Conservation (phyloP, 1,284 basidiomycete genomes). For the Fomes fomentarius region DNA sequence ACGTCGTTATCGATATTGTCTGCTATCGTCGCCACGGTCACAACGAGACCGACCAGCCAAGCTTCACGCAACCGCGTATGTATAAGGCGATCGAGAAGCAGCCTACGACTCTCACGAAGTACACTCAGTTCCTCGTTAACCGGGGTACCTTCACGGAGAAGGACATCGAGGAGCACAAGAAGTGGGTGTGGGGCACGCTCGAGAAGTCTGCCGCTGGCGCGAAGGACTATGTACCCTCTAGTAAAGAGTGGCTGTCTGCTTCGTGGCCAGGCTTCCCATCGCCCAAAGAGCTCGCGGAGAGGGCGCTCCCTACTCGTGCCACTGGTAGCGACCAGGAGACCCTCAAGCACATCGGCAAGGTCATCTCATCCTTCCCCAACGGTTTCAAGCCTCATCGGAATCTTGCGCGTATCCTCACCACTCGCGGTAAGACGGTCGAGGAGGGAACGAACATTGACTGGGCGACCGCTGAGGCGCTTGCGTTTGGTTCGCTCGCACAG, state of each 20-base stretch:
- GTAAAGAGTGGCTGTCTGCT: slow-evolving; percentile 96
- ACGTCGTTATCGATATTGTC: slow-evolving; percentile 98
- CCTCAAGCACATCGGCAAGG: slow-evolving; percentile 87
- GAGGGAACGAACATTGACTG: slow-evolving; percentile 96
- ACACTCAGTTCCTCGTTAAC: slow-evolving; percentile 89
- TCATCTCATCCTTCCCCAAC: slow-evolving; percentile 84
- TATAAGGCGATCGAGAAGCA: slow-evolving; percentile 97
- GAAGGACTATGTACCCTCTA: slow-evolving; percentile 94
- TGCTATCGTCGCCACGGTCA: slow-evolving; percentile 99
- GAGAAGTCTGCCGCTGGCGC: slow-evolving; percentile 90
- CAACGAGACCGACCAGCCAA: slow-evolving; percentile 99
- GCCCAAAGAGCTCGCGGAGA: slow-evolving; percentile 93
- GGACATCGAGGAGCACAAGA: slow-evolving; percentile 98
- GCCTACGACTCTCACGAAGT: slow-evolving; percentile 90
- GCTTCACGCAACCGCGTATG: slow-evolving; percentile 99
- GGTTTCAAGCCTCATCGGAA: slow-evolving; percentile 93
- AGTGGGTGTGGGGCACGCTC: slow-evolving; percentile 99
- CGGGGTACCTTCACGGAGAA: slow-evolving; percentile 95
- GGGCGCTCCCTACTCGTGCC: slow-evolving; percentile 85
- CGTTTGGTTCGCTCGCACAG: slow-evolving; percentile 91
- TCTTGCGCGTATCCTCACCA: slow-evolving; percentile 89
- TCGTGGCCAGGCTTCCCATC: slow-evolving; percentile 99
- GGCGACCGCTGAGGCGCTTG: slow-evolving; percentile 99
- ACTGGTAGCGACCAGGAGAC: slow-evolving; percentile 83
- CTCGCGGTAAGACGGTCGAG: slow-evolving; percentile 87